Conservation (phyloP, 441 rosid species). For the Lepidium campestre region DNA sequence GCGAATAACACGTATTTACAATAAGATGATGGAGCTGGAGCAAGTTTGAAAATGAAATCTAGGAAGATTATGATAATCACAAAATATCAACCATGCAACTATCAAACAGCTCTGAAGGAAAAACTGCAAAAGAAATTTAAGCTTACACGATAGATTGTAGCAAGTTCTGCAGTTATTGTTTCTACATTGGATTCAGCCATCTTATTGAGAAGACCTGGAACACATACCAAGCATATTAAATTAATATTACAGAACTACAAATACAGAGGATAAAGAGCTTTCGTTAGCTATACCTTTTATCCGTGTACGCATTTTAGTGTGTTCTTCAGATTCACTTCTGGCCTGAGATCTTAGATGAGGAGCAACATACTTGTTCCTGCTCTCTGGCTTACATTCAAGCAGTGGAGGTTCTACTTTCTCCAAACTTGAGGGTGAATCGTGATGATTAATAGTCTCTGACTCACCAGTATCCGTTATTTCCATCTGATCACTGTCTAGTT, state of each 20-base stretch:
- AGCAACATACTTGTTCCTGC: slow-evolving; percentile 53
- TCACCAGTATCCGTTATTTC: slow-evolving; percentile 18
- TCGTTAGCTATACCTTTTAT: slow-evolving; percentile 58
- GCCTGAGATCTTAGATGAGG: slow-evolving; percentile 60
- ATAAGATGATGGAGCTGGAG: neutral
- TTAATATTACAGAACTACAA: neutral
- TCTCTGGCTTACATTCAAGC: slow-evolving; percentile 17
- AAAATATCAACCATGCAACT: neutral
- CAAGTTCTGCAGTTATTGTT: slow-evolving; percentile 68
- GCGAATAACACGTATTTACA: neutral
- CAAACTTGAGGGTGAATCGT: slow-evolving; percentile 14
- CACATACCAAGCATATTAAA: slow-evolving; percentile 6
- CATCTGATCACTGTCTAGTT: slow-evolving; percentile 17
- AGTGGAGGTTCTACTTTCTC: slow-evolving; percentile 28
- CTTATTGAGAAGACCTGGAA: slow-evolving; percentile 80
- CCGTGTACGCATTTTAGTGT: slow-evolving; percentile 53
- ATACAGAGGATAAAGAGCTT: neutral
- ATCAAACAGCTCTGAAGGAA: neutral
- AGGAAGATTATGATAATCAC: neutral
- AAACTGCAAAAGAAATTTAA: neutral
- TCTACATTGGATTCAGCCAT: slow-evolving; percentile 84
- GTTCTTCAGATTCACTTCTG: slow-evolving; percentile 62
- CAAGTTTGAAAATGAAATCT: neutral
- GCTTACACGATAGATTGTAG: slow-evolving; percentile 60
- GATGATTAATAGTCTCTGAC: slow-evolving; percentile 20